Evolutionary conservation across 2,329 filamentous ascomycete species (phyloP).

Genomic region (Aspergillus fructus): DNA sequence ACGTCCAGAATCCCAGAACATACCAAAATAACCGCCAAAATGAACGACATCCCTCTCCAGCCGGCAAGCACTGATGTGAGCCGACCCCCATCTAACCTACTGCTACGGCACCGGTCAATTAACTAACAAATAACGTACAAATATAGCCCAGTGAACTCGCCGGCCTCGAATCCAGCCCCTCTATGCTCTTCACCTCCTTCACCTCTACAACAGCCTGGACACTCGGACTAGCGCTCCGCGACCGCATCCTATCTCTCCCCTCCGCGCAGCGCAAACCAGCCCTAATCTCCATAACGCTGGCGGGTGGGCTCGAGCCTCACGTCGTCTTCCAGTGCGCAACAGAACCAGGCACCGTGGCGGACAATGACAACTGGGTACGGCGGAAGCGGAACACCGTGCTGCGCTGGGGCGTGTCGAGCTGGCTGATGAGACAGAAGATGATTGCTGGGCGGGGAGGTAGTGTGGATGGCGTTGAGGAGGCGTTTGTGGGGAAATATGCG

Average conservation of each 20-base stretch:
- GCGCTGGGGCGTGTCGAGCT: slow-evolving; percentile 68
- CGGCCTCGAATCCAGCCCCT: slow-evolving; percentile 29
- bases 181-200: slow-evolving; percentile 37
- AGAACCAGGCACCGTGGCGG: slow-evolving; percentile 65
- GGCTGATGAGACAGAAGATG: slow-evolving; percentile 70
- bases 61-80: slow-evolving; percentile 33
- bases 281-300: slow-evolving; percentile 41
- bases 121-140: neutral
- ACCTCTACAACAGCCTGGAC: slow-evolving; percentile 39
- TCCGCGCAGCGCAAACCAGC: slow-evolving; percentile 36
- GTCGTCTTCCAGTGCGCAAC: slow-evolving; percentile 70
- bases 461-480: slow-evolving; percentile 57
- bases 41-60: slow-evolving; percentile 27
- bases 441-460: slow-evolving; percentile 14
- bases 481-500: slow-evolving; percentile 65
- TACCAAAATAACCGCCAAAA: slow-evolving; percentile 13
- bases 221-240: slow-evolving; percentile 39
- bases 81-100: neutral
- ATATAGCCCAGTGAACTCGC: slow-evolving; percentile 27
- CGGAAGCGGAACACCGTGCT: slow-evolving; percentile 72
- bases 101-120: neutral
- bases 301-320: slow-evolving; percentile 44
- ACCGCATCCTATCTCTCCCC: slow-evolving; percentile 36
- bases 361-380: slow-evolving; percentile 69
- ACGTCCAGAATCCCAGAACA: neutral